Evolutionary conservation across 306 rosid genomes (phyloP).

Genomic region (Herpetospermum pedunculosum): DNA sequence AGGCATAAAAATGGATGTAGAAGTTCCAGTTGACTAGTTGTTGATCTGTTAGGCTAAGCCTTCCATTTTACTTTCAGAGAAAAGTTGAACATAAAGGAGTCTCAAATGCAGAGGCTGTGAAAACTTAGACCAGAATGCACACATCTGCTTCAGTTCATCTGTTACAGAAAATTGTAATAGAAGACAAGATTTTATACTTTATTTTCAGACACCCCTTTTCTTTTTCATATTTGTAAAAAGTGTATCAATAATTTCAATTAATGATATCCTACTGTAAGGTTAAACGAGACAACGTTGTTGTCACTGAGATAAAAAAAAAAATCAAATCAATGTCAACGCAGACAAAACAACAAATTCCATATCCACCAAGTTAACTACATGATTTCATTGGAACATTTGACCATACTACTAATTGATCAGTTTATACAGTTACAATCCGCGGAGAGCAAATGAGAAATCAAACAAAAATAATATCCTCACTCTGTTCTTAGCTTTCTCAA

Average conservation of each 20-base stretch:
- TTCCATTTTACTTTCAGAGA: neutral
- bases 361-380: neutral
- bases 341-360: neutral
- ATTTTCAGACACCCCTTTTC: neutral
- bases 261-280: neutral
- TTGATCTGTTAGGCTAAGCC: neutral
- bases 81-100: neutral
- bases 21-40: conserved; percentile 57
- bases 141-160: neutral
- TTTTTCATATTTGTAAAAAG: neutral
- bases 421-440: neutral
- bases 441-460: neutral
- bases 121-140: neutral
- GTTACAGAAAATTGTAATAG: neutral
- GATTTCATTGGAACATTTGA: neutral
- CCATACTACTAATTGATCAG: neutral
- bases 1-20: conserved; percentile 65
- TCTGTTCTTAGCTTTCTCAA: conserved; percentile 18
- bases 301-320: too few relatives aligned
- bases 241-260: neutral
- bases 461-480: neutral
- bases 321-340: neutral
- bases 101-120: neutral
- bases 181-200: neutral
- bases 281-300: neutral